Evolutionary conservation across 1,139 yeast genomes (phyloP).

Genomic region (Blastobotrys aristatus): DNA sequence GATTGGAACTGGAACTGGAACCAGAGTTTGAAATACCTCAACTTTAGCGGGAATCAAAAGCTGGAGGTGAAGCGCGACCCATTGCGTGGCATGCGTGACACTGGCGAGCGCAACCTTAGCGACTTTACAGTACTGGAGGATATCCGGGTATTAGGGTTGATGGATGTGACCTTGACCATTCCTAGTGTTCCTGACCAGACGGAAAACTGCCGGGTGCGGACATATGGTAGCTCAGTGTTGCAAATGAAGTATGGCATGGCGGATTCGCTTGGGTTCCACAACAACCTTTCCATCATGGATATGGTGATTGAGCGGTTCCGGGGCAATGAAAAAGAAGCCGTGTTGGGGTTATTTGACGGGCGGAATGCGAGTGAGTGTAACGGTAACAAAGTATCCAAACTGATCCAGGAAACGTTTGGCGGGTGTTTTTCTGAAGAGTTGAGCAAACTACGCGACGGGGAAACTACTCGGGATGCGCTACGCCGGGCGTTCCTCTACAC

Average conservation of each 20-base stretch:
- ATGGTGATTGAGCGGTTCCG: conserved; percentile 83
- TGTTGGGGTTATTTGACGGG: conserved; percentile 87
- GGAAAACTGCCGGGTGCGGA: conserved; percentile 77
- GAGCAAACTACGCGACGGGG: conserved; percentile 44
- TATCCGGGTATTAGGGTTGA: conserved; percentile 72
- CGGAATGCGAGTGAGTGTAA: conserved; percentile 43
- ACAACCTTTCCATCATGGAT: conserved; percentile 70
- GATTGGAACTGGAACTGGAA: conserved; percentile 99
- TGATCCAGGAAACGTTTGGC: conserved; percentile 70
- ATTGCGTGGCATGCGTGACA: conserved; percentile 31
- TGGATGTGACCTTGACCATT: conserved; percentile 92
- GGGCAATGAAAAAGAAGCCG: conserved; percentile 66
- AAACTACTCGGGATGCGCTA: conserved; percentile 57
- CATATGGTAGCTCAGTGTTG: conserved; percentile 81
- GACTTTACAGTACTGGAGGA: conserved; percentile 71
- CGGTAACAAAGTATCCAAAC: conserved; percentile 60
- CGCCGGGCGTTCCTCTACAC: conserved; percentile 72
- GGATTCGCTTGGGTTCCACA: conserved; percentile 71
- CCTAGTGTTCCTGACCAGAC: conserved; percentile 82
- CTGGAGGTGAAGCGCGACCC: conserved; percentile 75
- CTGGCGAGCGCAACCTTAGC: conserved; percentile 48
- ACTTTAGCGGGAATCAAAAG: conserved; percentile 87
- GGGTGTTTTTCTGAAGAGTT: conserved; percentile 61
- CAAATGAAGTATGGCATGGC: conserved; percentile 87
- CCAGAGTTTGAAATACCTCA: conserved; percentile 66